Evolutionary conservation across 768 basidiomycete species (phyloP), one percentile per base, ranked within the genome.

Genomic region (Mycena venus): DNA sequence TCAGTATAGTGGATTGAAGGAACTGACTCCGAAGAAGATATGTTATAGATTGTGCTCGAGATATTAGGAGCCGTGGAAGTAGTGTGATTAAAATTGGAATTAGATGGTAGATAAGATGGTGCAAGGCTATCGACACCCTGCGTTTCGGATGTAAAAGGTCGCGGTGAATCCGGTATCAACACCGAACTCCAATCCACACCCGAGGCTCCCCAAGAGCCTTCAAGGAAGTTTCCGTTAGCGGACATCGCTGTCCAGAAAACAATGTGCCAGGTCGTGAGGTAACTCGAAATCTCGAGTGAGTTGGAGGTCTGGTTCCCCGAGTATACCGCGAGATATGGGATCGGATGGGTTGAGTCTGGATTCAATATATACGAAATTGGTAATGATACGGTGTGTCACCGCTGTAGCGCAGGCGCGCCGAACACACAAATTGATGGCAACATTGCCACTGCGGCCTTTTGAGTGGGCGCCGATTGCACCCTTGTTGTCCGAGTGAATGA

Each of bases 261-360:
- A 15, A 21, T 19, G n/a, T 47, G n/a, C 17, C 17, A 47, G 14
- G 19, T 47, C 44, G 44, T 47, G 44, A 3, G 44, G 44, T 19
- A 47, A 17, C 15, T 47, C 44, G 14, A 47, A 47, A 1, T 47
- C 17, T 1, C 44, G 44, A 47, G 44, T 47, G 44, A 47, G 44
- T 21, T 17, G 2, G 44, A 47, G 8, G n/a, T 15, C 8, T 8
- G 44, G 44, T 8, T 47, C 44, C 44, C 44, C 44, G 44, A 47
- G 44, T 47, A 47, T 47, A 47, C 79, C 79, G n/a, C 80, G 71
- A 11, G 79, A 81, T 32, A 78, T 67, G 4, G 77, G 68, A 44
- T 81, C 80, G 5, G 79, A 51, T 2, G 69, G 75, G 44, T 81
- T 81, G 8, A 51, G 44, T 4, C 17, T 51, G 2, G 80, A 79